A percentile compares a stretch with the other conserved stretches of the same genome.
Conservation (phyloP, 2,329 filamentous ascomycete species). For the Dothideomycetes sp. region DNA sequence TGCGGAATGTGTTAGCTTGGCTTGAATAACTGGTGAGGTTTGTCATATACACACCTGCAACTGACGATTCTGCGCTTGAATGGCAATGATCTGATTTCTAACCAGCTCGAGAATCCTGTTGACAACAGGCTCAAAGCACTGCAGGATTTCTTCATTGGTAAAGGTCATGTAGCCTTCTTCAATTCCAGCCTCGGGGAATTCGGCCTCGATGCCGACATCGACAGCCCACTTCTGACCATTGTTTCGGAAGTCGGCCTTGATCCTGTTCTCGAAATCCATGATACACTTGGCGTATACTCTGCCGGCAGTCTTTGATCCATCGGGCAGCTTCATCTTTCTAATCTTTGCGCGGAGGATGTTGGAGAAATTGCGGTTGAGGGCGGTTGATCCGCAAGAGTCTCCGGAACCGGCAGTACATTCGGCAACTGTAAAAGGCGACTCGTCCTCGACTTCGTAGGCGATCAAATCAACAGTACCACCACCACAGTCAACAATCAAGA, state of each 20-base stretch:
- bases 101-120: slow-evolving; percentile 94
- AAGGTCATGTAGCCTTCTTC: slow-evolving; percentile 99
- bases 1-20: slow-evolving; percentile 25
- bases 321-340: slow-evolving; percentile 96
- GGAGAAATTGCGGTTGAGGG: slow-evolving; percentile 94
- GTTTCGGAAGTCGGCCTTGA: slow-evolving; percentile 99
- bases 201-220: slow-evolving; percentile 95
- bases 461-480: slow-evolving; percentile 98
- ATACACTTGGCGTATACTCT: slow-evolving; percentile 99
- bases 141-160: slow-evolving; percentile 96
- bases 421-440: slow-evolving; percentile 90
- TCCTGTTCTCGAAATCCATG: slow-evolving; percentile 99
- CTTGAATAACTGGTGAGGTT: background rate
- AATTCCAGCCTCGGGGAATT: slow-evolving; percentile 94
- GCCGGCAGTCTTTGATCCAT: slow-evolving; percentile 93
- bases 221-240: slow-evolving; percentile 99
- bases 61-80: slow-evolving; percentile 89
- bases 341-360: slow-evolving; percentile 97
- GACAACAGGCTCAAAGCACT: slow-evolving; percentile 97
- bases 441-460: slow-evolving; percentile 96
- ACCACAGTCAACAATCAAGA: slow-evolving; percentile 95
- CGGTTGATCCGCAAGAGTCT: slow-evolving; percentile 96
- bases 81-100: slow-evolving; percentile 96
- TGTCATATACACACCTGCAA: slow-evolving; percentile 51
- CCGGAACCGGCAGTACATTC: slow-evolving; percentile 96